Evolutionary conservation across 768 basidiomycete genomes (phyloP), one percentile per base, ranked within the genome.

Genomic region (Calocera cornea): DNA sequence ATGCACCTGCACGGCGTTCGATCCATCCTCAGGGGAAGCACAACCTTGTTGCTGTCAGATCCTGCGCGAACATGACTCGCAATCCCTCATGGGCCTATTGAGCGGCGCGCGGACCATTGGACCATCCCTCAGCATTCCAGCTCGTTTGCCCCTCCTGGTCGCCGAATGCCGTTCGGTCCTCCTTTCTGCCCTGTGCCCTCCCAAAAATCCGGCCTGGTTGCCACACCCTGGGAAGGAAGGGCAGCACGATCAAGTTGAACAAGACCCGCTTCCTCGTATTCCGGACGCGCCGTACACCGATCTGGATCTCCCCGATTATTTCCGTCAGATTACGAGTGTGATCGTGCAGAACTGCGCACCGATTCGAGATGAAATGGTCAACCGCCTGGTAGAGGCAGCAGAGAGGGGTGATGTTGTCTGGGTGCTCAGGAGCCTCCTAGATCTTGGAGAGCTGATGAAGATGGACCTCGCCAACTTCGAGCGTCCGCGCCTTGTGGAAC

Each of bases 1-100:
- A 0, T 97, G 94, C 78, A 92, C 90, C 0, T 94, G 92, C 75
- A 81, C 89, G 67, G 86, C 92, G 22, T 85, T 89, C 69, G 87
- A 89, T 75, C 54, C 54, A 27, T 12, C 54, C 7, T 60, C 54
- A 3, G 54, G 54, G 14, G 54, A 11, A 33, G 14, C 54, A 19
- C 54, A 60, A 22, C 54, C 54, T 5, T 60, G 54, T 31, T 60
- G 54, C 31, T 60, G 54, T 22, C 54, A 60, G 19, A 60, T 60
- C 22, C 54, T 60, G 14, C 54, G 54, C 27, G 54, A 60, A 33
- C 54, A 60, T 22, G 54, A 60, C 19, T 60, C 54, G 5, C 54
- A 60, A 27, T 60, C 54, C 14, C 22, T 60, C 54, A 60, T 60
- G 11, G 54, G 54, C 54, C 14, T 60, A 27, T 22, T 60, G 11